A percentile compares a stretch with the other conserved stretches of the same genome.
Conservation (phyloP, 208 protist genomes). For the Acanthamoeba lenticulata region DNA sequence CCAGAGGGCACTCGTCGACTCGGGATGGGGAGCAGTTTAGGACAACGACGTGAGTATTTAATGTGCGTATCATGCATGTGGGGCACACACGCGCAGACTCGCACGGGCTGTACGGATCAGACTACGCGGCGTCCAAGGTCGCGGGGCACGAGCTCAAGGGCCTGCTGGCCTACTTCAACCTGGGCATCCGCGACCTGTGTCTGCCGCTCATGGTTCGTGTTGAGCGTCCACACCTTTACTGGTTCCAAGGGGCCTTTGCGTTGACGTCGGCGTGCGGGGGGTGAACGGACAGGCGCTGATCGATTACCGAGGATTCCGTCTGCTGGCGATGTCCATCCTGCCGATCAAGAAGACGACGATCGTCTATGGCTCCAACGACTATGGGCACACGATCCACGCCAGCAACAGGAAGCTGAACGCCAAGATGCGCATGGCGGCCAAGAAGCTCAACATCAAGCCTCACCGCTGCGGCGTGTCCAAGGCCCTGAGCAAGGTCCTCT, state of each 20-base stretch:
- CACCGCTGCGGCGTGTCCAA: not conserved
- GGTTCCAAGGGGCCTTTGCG: no score
- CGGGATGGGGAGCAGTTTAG: no score
- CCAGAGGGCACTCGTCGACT: no score
- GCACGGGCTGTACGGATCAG: constrained; percentile 74
- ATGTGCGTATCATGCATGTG: no score
- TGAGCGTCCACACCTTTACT: not conserved
- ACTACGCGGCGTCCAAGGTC: constrained; percentile 73
- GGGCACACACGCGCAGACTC: constrained; percentile 46
- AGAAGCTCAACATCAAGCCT: not conserved
- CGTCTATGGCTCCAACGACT: constrained; percentile 5
- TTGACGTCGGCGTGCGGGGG: no score
- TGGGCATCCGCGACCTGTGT: constrained; percentile 44
- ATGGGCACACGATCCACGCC: constrained; percentile 75
- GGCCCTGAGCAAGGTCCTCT: not conserved
- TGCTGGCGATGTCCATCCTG: constrained; percentile 79
- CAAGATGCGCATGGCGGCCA: constrained; percentile 35
- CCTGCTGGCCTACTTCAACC: constrained; percentile 74
- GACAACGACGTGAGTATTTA: no score
- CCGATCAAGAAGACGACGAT: constrained; percentile 68
- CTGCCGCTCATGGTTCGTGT: constrained; percentile 76
- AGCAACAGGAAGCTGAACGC: constrained; percentile 9
- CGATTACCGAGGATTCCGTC: constrained; percentile 69
- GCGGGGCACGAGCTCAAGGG: constrained; percentile 77
- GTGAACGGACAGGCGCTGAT: constrained; percentile 60